Conservation (phyloP, 257 asterid species). For the Voacanga thouarsii region DNA sequence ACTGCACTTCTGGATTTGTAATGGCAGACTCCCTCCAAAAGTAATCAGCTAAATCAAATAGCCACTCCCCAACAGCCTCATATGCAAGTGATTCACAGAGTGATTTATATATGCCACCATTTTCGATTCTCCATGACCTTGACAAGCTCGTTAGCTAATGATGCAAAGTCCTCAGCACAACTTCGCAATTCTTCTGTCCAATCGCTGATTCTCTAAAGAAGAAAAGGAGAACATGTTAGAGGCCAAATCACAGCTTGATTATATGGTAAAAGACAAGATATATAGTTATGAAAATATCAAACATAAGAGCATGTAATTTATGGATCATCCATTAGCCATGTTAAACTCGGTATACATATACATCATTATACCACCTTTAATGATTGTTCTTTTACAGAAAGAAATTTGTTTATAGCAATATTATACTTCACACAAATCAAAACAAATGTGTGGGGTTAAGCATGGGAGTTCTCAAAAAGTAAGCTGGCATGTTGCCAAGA, state of each 20-base stretch:
- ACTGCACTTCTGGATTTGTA: neutral
- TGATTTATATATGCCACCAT: constrained; percentile 73
- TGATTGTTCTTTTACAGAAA: neutral
- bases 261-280: neutral
- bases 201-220: constrained; percentile 62
- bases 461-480: neutral
- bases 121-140: constrained; percentile 86
- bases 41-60: neutral
- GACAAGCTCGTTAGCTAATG: constrained; percentile 85
- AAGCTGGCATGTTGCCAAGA: neutral
- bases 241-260: neutral
- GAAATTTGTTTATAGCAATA: neutral
- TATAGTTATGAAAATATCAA: neutral
- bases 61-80: neutral
- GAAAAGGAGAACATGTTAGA: constrained; percentile 2
- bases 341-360: neutral
- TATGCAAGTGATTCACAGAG: neutral
- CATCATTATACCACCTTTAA: neutral
- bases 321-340: neutral
- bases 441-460: neutral
- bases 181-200: constrained; percentile 71
- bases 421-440: neutral
- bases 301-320: neutral
- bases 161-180: constrained; percentile 88
- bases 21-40: neutral